phyloP scores from a whole-genome alignment of 2,329 filamentous ascomycete genomes.

The Diaporthe capsici region DNA sequence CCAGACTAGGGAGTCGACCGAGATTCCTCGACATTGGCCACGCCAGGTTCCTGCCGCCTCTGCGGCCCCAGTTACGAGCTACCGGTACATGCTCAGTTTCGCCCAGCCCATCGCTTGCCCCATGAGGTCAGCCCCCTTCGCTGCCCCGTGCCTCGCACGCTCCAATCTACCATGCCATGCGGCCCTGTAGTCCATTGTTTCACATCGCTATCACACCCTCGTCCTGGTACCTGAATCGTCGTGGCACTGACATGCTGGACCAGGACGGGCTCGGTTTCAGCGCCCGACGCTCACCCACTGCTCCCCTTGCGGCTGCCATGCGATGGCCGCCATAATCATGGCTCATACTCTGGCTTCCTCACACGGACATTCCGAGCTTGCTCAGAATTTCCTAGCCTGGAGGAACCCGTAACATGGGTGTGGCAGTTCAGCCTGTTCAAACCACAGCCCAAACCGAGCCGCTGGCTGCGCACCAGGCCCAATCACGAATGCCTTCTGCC shows the following conservation, averaged over 20 bases:
- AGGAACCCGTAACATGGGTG: slow-evolving; percentile 33
- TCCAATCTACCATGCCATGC: slow-evolving; percentile 6
- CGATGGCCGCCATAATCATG: slow-evolving; percentile 2
- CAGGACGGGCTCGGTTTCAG: slow-evolving; percentile 19
- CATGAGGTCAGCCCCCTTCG: slow-evolving; percentile 13
- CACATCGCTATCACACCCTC: slow-evolving; percentile 23
- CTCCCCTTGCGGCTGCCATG: background rate
- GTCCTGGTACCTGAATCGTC: slow-evolving; percentile 10
- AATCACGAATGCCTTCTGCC: slow-evolving; percentile 29
- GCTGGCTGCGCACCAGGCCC: slow-evolving; percentile 16
- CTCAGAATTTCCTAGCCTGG: slow-evolving; percentile 35
- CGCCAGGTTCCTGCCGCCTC: slow-evolving; percentile 1
- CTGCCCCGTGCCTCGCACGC: background rate
- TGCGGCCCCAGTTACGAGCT: slow-evolving; percentile 24
- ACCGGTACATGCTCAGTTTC: slow-evolving; percentile 14
- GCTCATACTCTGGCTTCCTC: slow-evolving; percentile 17
- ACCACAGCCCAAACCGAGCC: slow-evolving; percentile 15
- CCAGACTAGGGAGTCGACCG: slow-evolving; percentile 22
- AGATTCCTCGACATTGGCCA: slow-evolving; percentile 30
- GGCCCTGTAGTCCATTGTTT: slow-evolving; percentile 31
- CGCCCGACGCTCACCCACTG: slow-evolving; percentile 10
- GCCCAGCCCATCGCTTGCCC: slow-evolving; percentile 26
- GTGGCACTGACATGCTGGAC: slow-evolving; percentile 35
- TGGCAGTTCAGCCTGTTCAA: slow-evolving; percentile 29
- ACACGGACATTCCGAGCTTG: slow-evolving; percentile 12